Evolutionary conservation across 2,329 filamentous ascomycete species (phyloP).

Genomic region (Pseudogymnoascus destructans): DNA sequence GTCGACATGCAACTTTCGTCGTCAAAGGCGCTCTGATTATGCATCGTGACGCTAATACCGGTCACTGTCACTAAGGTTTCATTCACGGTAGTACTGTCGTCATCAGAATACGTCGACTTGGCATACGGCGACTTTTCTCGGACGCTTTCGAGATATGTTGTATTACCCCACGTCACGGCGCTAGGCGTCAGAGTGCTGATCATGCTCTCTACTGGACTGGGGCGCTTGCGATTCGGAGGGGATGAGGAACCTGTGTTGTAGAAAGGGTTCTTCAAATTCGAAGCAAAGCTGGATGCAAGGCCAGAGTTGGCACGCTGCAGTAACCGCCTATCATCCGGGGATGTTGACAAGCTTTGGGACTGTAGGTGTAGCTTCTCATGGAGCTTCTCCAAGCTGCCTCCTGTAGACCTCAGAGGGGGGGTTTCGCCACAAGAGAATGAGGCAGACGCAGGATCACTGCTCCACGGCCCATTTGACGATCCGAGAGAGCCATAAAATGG

Average conservation of each 20-base stretch:
- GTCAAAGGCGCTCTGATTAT: slow-evolving; percentile 53
- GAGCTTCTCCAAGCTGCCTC: slow-evolving; percentile 33
- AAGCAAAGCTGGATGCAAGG: slow-evolving; percentile 41
- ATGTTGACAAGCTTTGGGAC: slow-evolving; percentile 44
- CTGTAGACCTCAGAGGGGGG: slow-evolving; percentile 37
- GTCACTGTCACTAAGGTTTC: slow-evolving; percentile 15
- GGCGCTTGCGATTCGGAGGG: slow-evolving; percentile 38
- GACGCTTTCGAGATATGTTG: slow-evolving; percentile 28
- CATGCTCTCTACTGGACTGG: slow-evolving; percentile 49
- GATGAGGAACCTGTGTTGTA: slow-evolving; percentile 29
- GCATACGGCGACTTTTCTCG: slow-evolving; percentile 21
- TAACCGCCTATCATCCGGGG: slow-evolving; percentile 39
- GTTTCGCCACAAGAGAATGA: slow-evolving; percentile 52
- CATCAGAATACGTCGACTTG: slow-evolving; percentile 22
- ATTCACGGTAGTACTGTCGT: slow-evolving; percentile 16
- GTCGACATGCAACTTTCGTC: slow-evolving; percentile 52
- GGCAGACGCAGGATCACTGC: slow-evolving; percentile 40
- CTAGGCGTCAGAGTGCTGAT: slow-evolving; percentile 38
- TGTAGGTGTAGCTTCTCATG: slow-evolving; percentile 31
- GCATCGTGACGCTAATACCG: slow-evolving; percentile 35
- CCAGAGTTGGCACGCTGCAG: slow-evolving; percentile 42
- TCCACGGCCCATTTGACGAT: slow-evolving; percentile 42
- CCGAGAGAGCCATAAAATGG: slow-evolving; percentile 43
- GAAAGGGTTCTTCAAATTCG: slow-evolving; percentile 36
- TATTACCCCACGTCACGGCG: slow-evolving; percentile 28